Base-by-base conservation (phyloP, 2,329 filamentous ascomycete species). In the Magnaporthales sp. region DNA sequence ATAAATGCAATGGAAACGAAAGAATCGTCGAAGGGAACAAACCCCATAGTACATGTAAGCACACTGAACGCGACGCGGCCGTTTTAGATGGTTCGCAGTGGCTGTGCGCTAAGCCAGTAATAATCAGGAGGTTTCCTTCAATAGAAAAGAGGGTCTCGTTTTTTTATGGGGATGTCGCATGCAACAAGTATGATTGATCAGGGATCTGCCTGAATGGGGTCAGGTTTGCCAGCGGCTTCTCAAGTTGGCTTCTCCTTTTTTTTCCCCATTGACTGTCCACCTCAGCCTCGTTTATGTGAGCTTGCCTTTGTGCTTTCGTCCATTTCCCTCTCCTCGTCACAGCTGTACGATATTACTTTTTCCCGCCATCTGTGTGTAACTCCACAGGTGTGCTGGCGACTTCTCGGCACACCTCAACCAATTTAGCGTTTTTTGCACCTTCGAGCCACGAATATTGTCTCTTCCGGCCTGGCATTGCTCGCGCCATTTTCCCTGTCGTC, bases 231-330 rank as follows among this genome's bases (percentile, higher is more conserved):
- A 27, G 24, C 56, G 38, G 13, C 13, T 60, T 60, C 27, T 27
- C 26, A 60, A 60, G 26, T 60, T 26, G 11, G 5, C 27, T 60
- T 83, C 83, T 67, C 80, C 85, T 31, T 75, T 90, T 27, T 76
- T 51, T 38, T 38, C 4, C 19, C n/a, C n/a, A n/a, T 51, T 19
- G 38, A 51, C 19, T n/a, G n/a, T 31, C 30, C 4, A 31, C 38
- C 19, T 51, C 38, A 51, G 38, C 38, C 38, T 51, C 38, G 9
- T n/a, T 51, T 51, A 7, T 19, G 15, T 51, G 38, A n/a, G n/a
- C n/a, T n/a, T n/a, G n/a, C n/a, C n/a, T n/a, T n/a, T n/a, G n/a
- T n/a, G n/a, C n/a, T n/a, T 51, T 51, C 6, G 19, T 6, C 19
- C n/a, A 19, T 51, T 51, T 51, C n/a, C n/a, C n/a, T 51, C 38